Evolutionary conservation across 495 filamentous ascomycete genomes (phyloP), one percentile per base, ranked within the genome.

Genomic region (Oleoguttula mirabilis): DNA sequence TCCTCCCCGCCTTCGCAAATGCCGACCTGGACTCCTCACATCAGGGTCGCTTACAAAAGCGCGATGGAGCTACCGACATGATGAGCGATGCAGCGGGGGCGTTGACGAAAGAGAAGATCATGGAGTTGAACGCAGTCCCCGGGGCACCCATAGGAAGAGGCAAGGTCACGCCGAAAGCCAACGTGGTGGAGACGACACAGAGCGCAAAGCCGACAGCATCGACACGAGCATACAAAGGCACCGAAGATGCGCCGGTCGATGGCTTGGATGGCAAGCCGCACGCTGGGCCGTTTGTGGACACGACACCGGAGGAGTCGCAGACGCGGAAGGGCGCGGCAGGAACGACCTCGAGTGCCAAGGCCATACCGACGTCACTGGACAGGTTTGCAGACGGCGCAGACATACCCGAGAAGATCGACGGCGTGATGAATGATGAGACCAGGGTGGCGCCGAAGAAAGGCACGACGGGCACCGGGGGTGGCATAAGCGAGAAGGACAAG

Each of bases 191-290:
- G 25, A 30, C 22, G 16, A 27, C 28, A 16, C 47, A 7, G 10
- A 38, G 46, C 16, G 19, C 40, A 10, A 16, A 48, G n/a, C 19
- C 48, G 60, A 61, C 49, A 48, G 52, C 36, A 64, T 65, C 46
- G 27, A 60, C 60, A 19, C 58, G 61, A 41, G 36, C 52, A 38
- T 66, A 64, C 4, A 46, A 68, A 48, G 84, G 82, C 36, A 87
- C 84, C 45, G 85, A 83, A 64, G 78, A 90, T 67, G 84, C 84
- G 48, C 90, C 92, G 1, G 82, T 96, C 4, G 90, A 98, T 59
- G 92, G 90, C 24, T 82, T 85, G 49, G 90, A 98, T 70, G 90
- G 90, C 20, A 88, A 86, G 67, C 90, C 90, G 23, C 90, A 98
- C 59, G 75, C 76, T 19, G 90, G 90, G 7, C 90, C 92, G 2